Evolutionary conservation across 2,329 filamentous ascomycete genomes (phyloP), one percentile per base, ranked within the genome.

Genomic region (Epichloe glyceriae): DNA sequence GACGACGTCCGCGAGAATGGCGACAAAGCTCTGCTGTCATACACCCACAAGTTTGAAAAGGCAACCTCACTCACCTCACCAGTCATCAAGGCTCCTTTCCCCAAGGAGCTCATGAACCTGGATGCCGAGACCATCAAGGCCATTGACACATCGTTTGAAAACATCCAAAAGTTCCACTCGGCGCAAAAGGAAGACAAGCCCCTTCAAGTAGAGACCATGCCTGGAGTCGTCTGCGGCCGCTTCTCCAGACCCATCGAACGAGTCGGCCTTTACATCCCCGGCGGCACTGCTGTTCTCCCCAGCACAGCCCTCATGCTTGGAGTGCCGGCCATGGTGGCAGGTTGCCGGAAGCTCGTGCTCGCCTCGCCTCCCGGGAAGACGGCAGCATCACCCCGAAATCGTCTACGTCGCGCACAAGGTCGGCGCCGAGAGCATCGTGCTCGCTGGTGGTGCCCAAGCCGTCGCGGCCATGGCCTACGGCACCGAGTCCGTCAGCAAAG

Each of bases 31-130:
- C 76, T 98, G 22, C 77, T 98, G 43, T 85, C 86, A 47, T 97
- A 95, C 68, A 97, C 93, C 1, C 90, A 96, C 77, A 95, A 94
- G 67, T 98, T 98, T 59, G 93, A 98, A 65, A 95, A 91, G 71
- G 93, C 91, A 1, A 95, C 88, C 0, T 91, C 87, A 3, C 74
- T 98, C 53, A 93, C 81, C 14, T 91, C 89, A 1, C 88, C 91
- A 0, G 89, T 98, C 14, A 74, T 98, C 55, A 85, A 82, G 61
- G 91, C 93, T 1, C 93, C 93, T 0, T 98, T 95, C 73, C 83
- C 88, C 1, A 70, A 83, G 57, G 79, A 83, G 53, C 73, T 97
- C 43, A 97, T 98, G 93, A 75, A 88, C 55, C 75, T 98, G 15
- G 72, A 86, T 0, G 75, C 80, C 1, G 90, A 95, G 66, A 95